Evolutionary conservation across 345 rosid species (phyloP), one percentile per base, ranked within the genome.

Genomic region (Eucalyptus grandis): DNA sequence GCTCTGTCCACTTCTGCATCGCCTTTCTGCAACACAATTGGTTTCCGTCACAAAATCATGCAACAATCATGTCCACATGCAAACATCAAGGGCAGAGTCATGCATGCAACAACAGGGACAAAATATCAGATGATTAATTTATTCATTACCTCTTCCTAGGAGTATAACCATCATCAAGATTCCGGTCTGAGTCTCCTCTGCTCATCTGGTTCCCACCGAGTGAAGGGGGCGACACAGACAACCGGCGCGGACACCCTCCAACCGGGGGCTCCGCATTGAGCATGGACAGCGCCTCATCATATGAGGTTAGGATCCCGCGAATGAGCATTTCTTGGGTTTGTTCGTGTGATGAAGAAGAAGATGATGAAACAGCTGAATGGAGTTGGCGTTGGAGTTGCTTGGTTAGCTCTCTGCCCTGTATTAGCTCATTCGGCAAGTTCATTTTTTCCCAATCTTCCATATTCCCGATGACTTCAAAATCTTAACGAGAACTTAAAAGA

Each of bases 341-440:
- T 24, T 86, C 91, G 2, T 93, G 92, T 86, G 95, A 94, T 16
- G 93, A 89, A 17, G 94, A 92, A 88, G 95, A 94, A 26, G 93
- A 90, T 7, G 94, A 92, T 87, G 95, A 94, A 26, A 95, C 89
- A 26, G 89, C 67, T 12, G 1, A 62, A 80, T 89, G 90, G 37
- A 96, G 92, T 88, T 93, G 92, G 53, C 50, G 27, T 86, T 92
- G 95, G 40, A 96, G 95, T 90, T 94, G 96, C 91, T 88, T 91
- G 6, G 96, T 94, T n/a, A 91, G 90, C 88, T 96, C 97, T 92
- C 92, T 93, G 89, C 99, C 99, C 88, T 91, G 91, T 1, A 24
- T 89, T n/a, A 97, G 90, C 93, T 95, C 99, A 49, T 91, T 88
- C 87, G 92, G 90, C 44, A 95, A 89, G 37, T 67, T 93, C 93